phyloP scores from a whole-genome alignment of 108 stramenopile genomes.

The Cyclotella atomus region DNA sequence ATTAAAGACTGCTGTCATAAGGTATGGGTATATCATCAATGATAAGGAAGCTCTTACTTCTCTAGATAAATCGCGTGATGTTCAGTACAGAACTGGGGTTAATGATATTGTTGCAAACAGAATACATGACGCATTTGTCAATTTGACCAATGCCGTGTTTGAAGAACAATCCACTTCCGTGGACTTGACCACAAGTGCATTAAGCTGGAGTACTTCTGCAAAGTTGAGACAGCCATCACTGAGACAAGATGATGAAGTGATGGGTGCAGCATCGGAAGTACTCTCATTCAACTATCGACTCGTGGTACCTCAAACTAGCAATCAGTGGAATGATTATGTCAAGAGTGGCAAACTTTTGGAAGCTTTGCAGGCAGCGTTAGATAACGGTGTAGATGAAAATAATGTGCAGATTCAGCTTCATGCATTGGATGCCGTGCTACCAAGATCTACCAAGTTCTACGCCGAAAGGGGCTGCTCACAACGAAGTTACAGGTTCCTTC shows the following conservation, averaged over 20 bases:
- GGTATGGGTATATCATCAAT: slow-evolving; percentile 38
- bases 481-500: slow-evolving; percentile 66
- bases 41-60: not conserved
- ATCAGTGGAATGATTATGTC: slow-evolving; percentile 40
- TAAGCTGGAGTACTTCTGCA: slow-evolving; percentile 56
- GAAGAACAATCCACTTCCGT: slow-evolving; percentile 1
- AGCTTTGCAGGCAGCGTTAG: slow-evolving; percentile 27
- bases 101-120: slow-evolving; percentile 49
- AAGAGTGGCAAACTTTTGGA: slow-evolving; percentile 21
- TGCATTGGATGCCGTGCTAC: slow-evolving; percentile 37
- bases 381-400: not conserved
- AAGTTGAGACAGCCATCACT: slow-evolving; percentile 61
- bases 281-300: slow-evolving; percentile 48
- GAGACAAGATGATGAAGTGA: slow-evolving; percentile 57
- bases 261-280: slow-evolving; percentile 38
- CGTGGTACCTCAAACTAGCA: not conserved
- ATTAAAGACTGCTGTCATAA: slow-evolving; percentile 28
- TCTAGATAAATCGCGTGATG: not conserved
- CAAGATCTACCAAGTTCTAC: slow-evolving; percentile 57
- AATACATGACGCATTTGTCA: slow-evolving; percentile 40
- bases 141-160: slow-evolving; percentile 5
- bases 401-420: slow-evolving; percentile 25
- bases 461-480: slow-evolving; percentile 77
- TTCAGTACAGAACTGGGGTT: not conserved
- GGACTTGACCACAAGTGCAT: slow-evolving; percentile 27